Base-by-base conservation (phyloP, 202 grass and related monocot genomes). In the Panicum virgatum region DNA sequence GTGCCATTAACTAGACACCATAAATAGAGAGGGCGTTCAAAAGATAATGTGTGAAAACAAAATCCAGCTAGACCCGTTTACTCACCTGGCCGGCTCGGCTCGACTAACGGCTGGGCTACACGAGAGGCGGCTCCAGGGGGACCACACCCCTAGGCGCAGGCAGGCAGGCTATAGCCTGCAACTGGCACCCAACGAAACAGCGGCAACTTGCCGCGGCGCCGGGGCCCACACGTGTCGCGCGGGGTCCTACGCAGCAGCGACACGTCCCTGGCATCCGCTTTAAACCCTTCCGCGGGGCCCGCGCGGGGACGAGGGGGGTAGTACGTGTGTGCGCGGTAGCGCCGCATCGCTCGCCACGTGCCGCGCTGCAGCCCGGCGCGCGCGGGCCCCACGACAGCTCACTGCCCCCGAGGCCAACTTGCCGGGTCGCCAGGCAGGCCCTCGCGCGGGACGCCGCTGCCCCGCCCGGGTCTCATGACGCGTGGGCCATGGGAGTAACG, bases 311-410 rank as follows among this genome's bases (percentile, higher is more conserved):
- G 25, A 16, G 59, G 67, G n/a, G n/a, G n/a, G n/a, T n/a, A n/a
- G 7, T 70, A 79, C 76, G 76, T 52, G 79, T 69, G 48, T 50
- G 65, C 50, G 52, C 29, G 75, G 44, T 36, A 82, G 34, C 65
- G 92, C 75, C 88, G 91, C 91, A 77, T 82, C 88, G 70, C 45
- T 3, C 80, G 89, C 89, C 89, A 89, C 89, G 89, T 91, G 51
- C 48, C 63, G 40, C 22, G 18, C 8, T 0, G 3, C 36, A 3
- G 65, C 72, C 0, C 67, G 32, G 0, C 37, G 6, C 20, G 1
- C 0, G 45, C 4, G 72, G 80, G 89, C 9, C 50, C 92, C 85
- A 6, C 53, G 51, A 81, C 81, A 86, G 88, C 82, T 76, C 82
- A 70, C 73, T 20, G 36, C 52, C 37, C 71, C 45, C 13, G 45